Base-by-base conservation (phyloP, 345 rosid species). In the Physaria fendleri region DNA sequence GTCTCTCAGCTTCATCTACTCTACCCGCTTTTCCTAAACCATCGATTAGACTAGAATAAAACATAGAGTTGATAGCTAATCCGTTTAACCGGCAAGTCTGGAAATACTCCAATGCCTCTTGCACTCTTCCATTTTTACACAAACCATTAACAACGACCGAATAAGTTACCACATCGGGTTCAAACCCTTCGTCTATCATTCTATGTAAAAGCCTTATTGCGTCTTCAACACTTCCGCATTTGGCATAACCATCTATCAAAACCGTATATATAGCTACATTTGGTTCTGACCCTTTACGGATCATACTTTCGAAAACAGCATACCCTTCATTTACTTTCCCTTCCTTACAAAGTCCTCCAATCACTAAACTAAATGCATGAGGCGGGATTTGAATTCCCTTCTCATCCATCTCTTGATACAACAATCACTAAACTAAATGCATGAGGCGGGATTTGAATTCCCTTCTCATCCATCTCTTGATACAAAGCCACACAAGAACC, bases 391-490 rank as follows among this genome's bases (percentile, higher is more conserved):
- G 85, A 49, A 82, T 15, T 11, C 79, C 83, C 60, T 78, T 88
- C 79, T 88, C 98, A 20, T 68, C 79, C 90, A 92, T 92, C 60
- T 86, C 98, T 62, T n/a, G n/a, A n/a, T n/a, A n/a, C n/a, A n/a
- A n/a, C 85, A 22, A 88, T 82, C 55, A 88, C 90, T 69, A 92
- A 74, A 71, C 79, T 74, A 69, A 75, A 88, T 0, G 83, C 89
- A 70, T 92, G 97, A 63, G 82, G 71, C 1, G 91, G 93, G 38
- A 88, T 76, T 57, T 86, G 85, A 49, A 82, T 15, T 11, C 79
- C 83, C 60, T 78, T 88, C 79, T 88, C 98, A 20, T 68, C 79
- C 90, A 92, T 92, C 60, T 86, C 98, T 62, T 73, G 87, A 73
- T 87, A 91, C 53, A 93, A 50, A 66, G 78, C 41, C 70, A 89